A percentile compares a stretch with the other conserved stretches of the same genome.
These are phyloP conservation scores for Phytopythium montanum DNA, from an alignment of 352 stramenopile species.

Conservation along the genomic window DNA sequence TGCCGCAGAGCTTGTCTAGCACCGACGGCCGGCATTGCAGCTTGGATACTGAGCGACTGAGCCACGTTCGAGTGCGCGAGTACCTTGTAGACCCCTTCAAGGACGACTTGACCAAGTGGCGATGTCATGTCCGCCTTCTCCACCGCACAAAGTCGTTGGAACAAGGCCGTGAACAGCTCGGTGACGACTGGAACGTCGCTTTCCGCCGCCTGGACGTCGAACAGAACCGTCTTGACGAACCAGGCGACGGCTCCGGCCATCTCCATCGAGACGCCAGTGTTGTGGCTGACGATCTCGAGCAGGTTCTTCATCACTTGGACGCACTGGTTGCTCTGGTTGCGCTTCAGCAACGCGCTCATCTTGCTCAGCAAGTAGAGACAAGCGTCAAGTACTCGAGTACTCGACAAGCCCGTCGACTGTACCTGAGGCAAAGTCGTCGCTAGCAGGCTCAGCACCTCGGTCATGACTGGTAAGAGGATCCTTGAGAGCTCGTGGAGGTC, in stretches of 20 bases:
- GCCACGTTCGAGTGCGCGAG: background rate
- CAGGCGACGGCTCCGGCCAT: conserved; percentile 20
- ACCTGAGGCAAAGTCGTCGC: conserved; percentile 8
- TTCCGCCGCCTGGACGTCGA: conserved; percentile 41
- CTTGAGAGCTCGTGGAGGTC: conserved; percentile 28
- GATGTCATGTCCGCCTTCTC: background rate
- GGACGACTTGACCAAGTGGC: background rate
- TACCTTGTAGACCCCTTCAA: background rate
- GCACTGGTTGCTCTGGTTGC: conserved; percentile 55
- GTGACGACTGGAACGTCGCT: conserved; percentile 39
- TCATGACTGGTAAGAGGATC: conserved; percentile 53
- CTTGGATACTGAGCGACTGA: background rate
- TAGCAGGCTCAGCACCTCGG: conserved; percentile 49
- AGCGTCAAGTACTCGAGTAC: conserved; percentile 21
- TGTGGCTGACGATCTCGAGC: conserved; percentile 20
- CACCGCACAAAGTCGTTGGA: conserved; percentile 33
- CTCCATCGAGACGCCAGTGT: conserved; percentile 1
- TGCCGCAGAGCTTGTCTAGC: background rate
- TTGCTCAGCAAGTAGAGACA: conserved; percentile 39
- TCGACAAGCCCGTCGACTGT: background rate
- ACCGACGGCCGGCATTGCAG: background rate
- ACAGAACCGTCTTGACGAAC: conserved; percentile 36
- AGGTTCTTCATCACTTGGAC: conserved; percentile 50
- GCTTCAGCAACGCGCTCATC: conserved; percentile 36
- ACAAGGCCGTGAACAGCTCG: conserved; percentile 31